These are phyloP conservation scores for Aspergillus sergii DNA, from an alignment of 2,329 filamentous ascomycete species.

Conservation along the genomic window DNA sequence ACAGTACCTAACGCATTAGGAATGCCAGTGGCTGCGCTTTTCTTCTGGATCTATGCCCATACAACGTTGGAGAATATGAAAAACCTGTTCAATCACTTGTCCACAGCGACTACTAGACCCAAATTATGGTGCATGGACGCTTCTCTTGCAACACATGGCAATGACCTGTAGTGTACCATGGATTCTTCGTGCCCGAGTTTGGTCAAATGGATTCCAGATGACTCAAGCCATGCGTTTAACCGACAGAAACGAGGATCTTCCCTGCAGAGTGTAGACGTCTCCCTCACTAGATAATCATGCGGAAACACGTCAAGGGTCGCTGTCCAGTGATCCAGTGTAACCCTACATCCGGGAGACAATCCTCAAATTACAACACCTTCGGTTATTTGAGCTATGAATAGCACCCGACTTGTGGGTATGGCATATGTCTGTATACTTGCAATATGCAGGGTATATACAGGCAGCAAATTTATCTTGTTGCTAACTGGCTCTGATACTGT, in stretches of 20 bases:
- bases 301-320: neutral
- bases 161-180: neutral
- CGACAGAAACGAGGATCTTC: neutral
- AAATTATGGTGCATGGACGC: neutral
- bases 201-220: neutral
- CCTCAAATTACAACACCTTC: neutral
- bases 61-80: neutral
- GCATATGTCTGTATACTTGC: neutral
- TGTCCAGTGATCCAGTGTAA: neutral
- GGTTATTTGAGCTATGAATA: neutral
- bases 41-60: neutral
- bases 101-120: no score
- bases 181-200: neutral
- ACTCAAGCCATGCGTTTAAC: neutral
- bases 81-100: neutral
- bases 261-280: neutral
- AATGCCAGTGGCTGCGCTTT: neutral
- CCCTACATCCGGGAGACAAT: neutral
- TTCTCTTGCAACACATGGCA: neutral
- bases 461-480: conserved; percentile 14
- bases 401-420: neutral
- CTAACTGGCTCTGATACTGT: conserved; percentile 7
- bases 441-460: conserved; percentile 7
- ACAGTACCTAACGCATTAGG: neutral
- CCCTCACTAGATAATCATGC: neutral